Percentiles rank a stretch among this genome's conserved stretches.
These are phyloP conservation scores for Thermothelomyces thermophilus DNA, from an alignment of 2,329 filamentous ascomycete species.

Conservation along the genomic window DNA sequence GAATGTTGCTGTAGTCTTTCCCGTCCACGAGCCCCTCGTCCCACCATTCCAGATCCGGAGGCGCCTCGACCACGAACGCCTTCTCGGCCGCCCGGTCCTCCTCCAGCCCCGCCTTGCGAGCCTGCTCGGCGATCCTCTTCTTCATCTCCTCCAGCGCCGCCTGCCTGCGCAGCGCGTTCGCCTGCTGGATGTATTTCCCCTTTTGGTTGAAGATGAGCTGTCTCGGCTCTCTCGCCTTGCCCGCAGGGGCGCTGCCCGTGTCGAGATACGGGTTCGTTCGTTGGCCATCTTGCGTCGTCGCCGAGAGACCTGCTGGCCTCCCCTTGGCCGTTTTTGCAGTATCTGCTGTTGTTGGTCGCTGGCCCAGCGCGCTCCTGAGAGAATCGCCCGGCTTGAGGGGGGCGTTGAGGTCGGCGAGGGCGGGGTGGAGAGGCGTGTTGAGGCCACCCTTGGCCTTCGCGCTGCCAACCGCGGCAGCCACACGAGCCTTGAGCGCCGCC, in stretches of 20 bases:
- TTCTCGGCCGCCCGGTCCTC: slow-evolving; percentile 86
- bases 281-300: slow-evolving; percentile 27
- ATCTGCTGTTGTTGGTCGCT: slow-evolving; percentile 18
- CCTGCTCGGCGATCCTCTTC: slow-evolving; percentile 79
- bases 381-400: slow-evolving; percentile 18
- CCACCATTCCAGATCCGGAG: slow-evolving; percentile 95
- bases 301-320: slow-evolving; percentile 27
- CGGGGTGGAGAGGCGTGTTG: slow-evolving; percentile 71
- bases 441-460: slow-evolving; percentile 59
- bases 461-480: slow-evolving; percentile 64
- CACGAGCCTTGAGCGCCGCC: slow-evolving; percentile 71
- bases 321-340: slow-evolving; percentile 29
- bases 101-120: slow-evolving; percentile 86
- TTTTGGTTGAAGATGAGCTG: slow-evolving; percentile 88
- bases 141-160: slow-evolving; percentile 91
- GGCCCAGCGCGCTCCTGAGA: slow-evolving; percentile 6
- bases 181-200: slow-evolving; percentile 95
- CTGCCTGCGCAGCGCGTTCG: slow-evolving; percentile 79
- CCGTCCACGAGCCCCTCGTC: slow-evolving; percentile 81
- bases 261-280: slow-evolving; percentile 75
- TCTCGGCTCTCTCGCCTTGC: slow-evolving; percentile 62
- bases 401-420: slow-evolving; percentile 52
- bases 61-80: slow-evolving; percentile 74
- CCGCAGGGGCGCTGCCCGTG: slow-evolving; percentile 48
- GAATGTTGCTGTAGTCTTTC: slow-evolving; percentile 64